Evolutionary conservation across 1,284 basidiomycete genomes (phyloP).

Genomic region (Puccinia novopanici): DNA sequence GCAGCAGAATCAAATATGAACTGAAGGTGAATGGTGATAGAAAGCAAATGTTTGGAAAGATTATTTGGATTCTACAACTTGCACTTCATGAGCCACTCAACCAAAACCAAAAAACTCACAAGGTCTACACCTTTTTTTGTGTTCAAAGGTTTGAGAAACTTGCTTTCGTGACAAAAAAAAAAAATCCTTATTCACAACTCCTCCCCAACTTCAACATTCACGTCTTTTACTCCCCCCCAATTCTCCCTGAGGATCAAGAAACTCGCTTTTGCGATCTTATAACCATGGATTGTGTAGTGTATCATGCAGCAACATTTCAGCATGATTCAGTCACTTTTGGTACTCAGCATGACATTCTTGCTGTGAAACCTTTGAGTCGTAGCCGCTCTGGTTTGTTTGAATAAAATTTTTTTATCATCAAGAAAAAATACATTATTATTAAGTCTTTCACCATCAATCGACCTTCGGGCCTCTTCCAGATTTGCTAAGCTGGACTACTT

Average conservation of each 20-base stretch:
- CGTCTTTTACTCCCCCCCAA: conserved; percentile 22
- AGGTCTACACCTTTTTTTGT: conserved; percentile 18
- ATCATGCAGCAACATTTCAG: conserved; percentile 26
- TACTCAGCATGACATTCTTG: conserved; percentile 32
- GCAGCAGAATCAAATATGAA: conserved; percentile 30
- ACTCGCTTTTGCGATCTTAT: conserved; percentile 15
- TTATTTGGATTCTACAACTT: conserved; percentile 19
- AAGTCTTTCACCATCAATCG: not conserved
- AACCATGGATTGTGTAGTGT: not conserved
- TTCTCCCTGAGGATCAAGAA: conserved; percentile 8
- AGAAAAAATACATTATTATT: not conserved
- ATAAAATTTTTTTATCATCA: not conserved
- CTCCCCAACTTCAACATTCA: conserved; percentile 24
- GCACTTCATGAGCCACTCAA: not conserved
- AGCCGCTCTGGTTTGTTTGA: conserved; percentile 1
- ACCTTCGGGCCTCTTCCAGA: too few species aligned
- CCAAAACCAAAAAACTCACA: not conserved
- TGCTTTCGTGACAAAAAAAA: not conserved
- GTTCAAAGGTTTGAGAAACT: conserved; percentile 9
- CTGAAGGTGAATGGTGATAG: not conserved
- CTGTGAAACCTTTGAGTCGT: conserved; percentile 23
- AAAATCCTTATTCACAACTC: conserved; percentile 28
- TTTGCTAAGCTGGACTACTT: too few species aligned
- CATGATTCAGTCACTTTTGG: conserved; percentile 5
- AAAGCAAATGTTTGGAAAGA: conserved; percentile 18